Percentiles rank a stretch among this genome's conserved stretches.
Evolutionary conservation across 306 rosid species (phyloP).

Genomic region (Begonia loranthoides): DNA sequence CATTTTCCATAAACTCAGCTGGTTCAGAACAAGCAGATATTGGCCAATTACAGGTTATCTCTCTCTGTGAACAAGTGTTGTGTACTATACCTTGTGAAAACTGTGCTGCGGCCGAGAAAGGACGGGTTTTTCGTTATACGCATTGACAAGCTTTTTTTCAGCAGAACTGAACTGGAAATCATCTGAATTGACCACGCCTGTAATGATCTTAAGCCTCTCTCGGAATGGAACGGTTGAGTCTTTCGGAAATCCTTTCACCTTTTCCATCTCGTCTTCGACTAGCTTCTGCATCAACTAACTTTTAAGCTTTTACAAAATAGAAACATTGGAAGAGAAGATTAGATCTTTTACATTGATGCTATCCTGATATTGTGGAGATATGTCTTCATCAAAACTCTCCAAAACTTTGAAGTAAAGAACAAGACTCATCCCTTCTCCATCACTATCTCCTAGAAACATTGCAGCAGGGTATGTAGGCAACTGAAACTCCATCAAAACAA

Average conservation of each 20-base stretch:
- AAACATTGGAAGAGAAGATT: too few species aligned
- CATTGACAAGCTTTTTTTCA: conserved; percentile 67
- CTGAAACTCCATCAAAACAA: conserved; percentile 23
- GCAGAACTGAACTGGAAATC: conserved; percentile 66
- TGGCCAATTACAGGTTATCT: too few species aligned
- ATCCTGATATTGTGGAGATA: conserved; percentile 67
- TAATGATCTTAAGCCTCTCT: conserved; percentile 90
- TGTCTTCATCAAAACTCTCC: conserved; percentile 46
- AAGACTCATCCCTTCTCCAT: conserved; percentile 88
- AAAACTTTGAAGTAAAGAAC: conserved; percentile 65
- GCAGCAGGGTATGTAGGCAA: conserved; percentile 92
- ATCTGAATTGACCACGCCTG: conserved; percentile 78
- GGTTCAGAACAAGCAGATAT: too few species aligned
- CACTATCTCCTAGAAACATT: conserved; percentile 78
- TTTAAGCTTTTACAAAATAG: too few species aligned
- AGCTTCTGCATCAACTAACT: conserved; percentile 30
- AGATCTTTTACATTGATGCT: conserved; percentile 41
- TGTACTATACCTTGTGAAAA: conserved; percentile 46
- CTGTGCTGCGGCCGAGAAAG: conserved; percentile 93
- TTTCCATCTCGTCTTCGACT: conserved; percentile 75
- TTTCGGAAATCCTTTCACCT: conserved; percentile 74
- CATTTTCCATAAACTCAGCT: too few species aligned
- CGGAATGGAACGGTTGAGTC: conserved; percentile 54
- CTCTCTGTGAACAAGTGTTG: too few species aligned
- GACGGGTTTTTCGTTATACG: conserved; percentile 84